Conservation (phyloP, 169 alveolate genomes). For the Plasmodium blacklocki region DNA sequence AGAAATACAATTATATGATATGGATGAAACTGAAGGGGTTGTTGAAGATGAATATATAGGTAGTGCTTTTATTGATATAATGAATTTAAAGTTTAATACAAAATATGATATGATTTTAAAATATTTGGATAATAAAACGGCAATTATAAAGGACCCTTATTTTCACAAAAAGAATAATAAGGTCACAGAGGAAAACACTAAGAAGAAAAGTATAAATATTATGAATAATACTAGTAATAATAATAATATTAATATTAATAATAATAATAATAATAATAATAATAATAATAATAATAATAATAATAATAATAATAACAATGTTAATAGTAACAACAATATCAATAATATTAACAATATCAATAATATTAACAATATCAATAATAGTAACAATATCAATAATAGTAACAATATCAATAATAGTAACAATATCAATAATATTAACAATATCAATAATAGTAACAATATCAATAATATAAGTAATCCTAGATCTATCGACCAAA, state of each 20-base stretch:
- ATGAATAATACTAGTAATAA: neutral
- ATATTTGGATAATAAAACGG: constrained; percentile 33
- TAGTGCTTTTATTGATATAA: constrained; percentile 57
- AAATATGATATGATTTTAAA: constrained; percentile 64
- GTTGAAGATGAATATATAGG: constrained; percentile 77
- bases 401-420: no score
- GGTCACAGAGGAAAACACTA: neutral
- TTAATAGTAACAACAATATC: neutral
- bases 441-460: neutral
- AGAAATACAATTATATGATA: constrained; percentile 66
- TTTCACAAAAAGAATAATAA: neutral
- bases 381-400: no score
- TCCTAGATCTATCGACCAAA: neutral
- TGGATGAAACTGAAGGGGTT: constrained; percentile 75
- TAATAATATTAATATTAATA: neutral
- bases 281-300: neutral
- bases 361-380: no score
- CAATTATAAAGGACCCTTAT: constrained; percentile 31
- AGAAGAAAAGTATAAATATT: neutral
- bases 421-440: no score
- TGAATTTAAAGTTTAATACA: constrained; percentile 25
- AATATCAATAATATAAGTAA: neutral
- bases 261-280: neutral
- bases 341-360: neutral
- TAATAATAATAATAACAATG: neutral